phyloP scores from a whole-genome alignment of 164 flowering plant species.

The Vitis cinerea region DNA sequence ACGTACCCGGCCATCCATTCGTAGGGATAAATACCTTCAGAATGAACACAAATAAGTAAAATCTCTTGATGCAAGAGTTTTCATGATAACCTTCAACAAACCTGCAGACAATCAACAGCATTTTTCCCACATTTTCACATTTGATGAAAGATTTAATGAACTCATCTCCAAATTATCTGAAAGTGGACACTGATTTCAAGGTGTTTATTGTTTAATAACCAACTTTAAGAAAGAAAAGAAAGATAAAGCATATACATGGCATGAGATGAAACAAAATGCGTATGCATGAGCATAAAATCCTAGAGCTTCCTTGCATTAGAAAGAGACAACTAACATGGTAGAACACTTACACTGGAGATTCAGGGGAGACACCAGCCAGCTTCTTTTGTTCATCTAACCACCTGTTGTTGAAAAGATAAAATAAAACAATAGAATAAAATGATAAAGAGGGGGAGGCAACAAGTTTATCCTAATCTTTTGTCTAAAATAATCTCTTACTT shows the following conservation, averaged over 20 bases:
- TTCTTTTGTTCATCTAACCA: constrained; percentile 96
- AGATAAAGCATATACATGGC: neutral
- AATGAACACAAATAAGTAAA: constrained; percentile 7
- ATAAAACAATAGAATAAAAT: neutral
- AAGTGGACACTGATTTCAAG: neutral
- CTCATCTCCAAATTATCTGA: neutral
- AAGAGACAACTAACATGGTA: neutral
- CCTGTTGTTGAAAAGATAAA: constrained; percentile 35
- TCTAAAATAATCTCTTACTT: constrained; percentile 47
- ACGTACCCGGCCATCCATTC: constrained; percentile 97
- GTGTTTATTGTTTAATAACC: neutral
- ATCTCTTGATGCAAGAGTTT: neutral
- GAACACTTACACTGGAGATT: constrained; percentile 87
- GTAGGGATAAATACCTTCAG: constrained; percentile 81
- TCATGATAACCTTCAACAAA: constrained; percentile 2
- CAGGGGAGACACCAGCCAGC: constrained; percentile 72
- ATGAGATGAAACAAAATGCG: neutral
- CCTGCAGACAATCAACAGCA: neutral
- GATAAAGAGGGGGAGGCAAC: neutral
- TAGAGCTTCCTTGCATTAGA: neutral
- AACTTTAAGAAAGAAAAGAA: neutral
- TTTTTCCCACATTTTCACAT: neutral
- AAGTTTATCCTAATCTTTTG: neutral
- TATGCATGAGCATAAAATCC: neutral
- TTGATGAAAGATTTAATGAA: neutral